Evolutionary conservation across 2,329 filamentous ascomycete species (phyloP).

Genomic region (Cordyceps pruinosa): DNA sequence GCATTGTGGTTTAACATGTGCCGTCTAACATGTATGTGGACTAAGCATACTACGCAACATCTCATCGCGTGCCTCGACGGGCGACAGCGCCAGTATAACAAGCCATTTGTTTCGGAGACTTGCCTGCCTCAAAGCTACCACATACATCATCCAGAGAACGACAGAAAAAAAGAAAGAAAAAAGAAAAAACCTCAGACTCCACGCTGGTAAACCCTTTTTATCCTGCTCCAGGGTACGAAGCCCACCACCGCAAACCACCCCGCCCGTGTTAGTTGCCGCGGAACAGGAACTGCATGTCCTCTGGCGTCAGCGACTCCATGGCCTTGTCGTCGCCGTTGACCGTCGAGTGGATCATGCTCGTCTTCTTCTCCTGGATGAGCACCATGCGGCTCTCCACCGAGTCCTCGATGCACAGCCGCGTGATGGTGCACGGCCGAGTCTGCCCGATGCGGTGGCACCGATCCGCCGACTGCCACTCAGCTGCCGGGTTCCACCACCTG

Average conservation of each 20-base stretch:
- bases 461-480: constrained; percentile 97
- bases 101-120: not conserved
- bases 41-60: too few relatives aligned
- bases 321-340: constrained; percentile 89
- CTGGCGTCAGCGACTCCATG: constrained; percentile 82
- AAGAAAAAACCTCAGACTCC: not conserved
- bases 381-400: constrained; percentile 96
- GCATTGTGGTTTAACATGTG: too few relatives aligned
- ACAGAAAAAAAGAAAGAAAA: not conserved
- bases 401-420: constrained; percentile 90
- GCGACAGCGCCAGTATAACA: too few relatives aligned
- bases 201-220: too few relatives aligned
- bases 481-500: constrained; percentile 99
- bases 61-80: too few relatives aligned
- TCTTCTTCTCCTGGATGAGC: constrained; percentile 95
- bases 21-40: too few relatives aligned
- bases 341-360: constrained; percentile 93
- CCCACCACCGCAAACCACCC: not conserved
- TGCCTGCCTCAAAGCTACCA: not conserved
- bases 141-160: not conserved
- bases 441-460: constrained; percentile 93
- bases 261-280: constrained; percentile 38
- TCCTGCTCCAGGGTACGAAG: not conserved
- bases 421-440: constrained; percentile 87
- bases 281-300: constrained; percentile 96